A percentile compares a stretch with the other conserved stretches of the same genome.
phyloP scores from a whole-genome alignment of 2,329 filamentous ascomycete genomes.

The Pyrenochaeta sp. region DNA sequence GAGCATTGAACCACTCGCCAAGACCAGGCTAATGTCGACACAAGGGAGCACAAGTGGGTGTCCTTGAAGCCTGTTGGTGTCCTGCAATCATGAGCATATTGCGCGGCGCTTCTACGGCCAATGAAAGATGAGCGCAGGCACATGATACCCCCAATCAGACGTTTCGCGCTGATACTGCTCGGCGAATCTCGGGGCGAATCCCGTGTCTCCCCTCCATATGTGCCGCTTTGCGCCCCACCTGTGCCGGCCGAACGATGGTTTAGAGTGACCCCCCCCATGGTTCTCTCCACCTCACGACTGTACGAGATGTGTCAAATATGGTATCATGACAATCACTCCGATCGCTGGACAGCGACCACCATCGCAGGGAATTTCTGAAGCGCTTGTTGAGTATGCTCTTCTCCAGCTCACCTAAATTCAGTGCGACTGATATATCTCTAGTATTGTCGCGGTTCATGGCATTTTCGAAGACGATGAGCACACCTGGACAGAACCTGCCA shows the following conservation, averaged over 20 bases:
- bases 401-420: neutral
- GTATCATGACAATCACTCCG: conserved; percentile 6
- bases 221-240: neutral
- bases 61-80: no score
- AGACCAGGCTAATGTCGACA: no score
- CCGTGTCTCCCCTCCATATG: no score
- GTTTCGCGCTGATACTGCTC: no score
- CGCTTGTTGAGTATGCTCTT: neutral
- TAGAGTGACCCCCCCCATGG: neutral
- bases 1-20: no score
- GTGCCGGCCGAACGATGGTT: neutral
- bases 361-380: neutral
- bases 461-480: conserved; percentile 38
- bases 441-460: conserved; percentile 50
- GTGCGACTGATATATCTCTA: conserved; percentile 15
- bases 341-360: neutral
- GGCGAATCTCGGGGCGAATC: no score
- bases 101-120: no score
- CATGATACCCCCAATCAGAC: no score
- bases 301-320: no score
- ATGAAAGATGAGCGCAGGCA: no score
- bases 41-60: no score
- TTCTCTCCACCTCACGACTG: neutral
- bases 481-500: conserved; percentile 42
- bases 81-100: no score